A percentile compares a stretch with the other conserved stretches of the same genome.
phyloP scores from a whole-genome alignment of 2,329 filamentous ascomycete species.

The Tolypocladium paradoxum region DNA sequence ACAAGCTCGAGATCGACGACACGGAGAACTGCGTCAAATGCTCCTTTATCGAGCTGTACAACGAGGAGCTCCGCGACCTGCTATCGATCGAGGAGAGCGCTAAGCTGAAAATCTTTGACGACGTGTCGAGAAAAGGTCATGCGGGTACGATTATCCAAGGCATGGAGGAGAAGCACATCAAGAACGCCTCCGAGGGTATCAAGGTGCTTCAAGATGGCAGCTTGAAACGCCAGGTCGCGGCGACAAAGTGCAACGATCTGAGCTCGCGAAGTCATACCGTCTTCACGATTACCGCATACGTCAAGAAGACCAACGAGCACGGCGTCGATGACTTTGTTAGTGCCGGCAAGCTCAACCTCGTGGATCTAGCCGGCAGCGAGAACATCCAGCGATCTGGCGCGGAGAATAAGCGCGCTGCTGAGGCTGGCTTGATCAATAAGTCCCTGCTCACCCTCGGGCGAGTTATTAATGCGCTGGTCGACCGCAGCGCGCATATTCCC shows the following conservation, averaged over 20 bases:
- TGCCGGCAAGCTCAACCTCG: conserved; percentile 88
- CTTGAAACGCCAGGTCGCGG: conserved; percentile 91
- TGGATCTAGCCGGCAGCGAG: conserved; percentile 93
- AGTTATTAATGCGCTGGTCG: conserved; percentile 95
- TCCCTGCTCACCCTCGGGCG: conserved; percentile 87
- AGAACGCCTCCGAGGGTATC: conserved; percentile 74
- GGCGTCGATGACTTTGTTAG: conserved; percentile 85
- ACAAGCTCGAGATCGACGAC: conserved; percentile 67
- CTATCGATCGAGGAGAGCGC: conserved; percentile 69
- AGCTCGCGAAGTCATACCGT: conserved; percentile 96
- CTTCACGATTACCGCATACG: conserved; percentile 88
- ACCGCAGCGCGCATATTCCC: conserved; percentile 81
- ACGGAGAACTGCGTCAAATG: conserved; percentile 87
- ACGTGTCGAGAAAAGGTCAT: conserved; percentile 76
- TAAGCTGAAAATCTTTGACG: conserved; percentile 94
- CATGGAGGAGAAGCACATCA: conserved; percentile 94
- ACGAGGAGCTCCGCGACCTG: conserved; percentile 89
- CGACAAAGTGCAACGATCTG: conserved; percentile 98
- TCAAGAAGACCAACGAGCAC: conserved; percentile 69
- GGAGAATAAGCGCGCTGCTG: conserved; percentile 92
- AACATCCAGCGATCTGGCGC: conserved; percentile 96
- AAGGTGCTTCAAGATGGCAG: conserved; percentile 81
- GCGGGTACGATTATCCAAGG: conserved; percentile 83
- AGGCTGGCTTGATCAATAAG: conserved; percentile 97
- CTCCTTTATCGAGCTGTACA: conserved; percentile 98